A percentile compares a stretch with the other conserved stretches of the same genome.
These are phyloP conservation scores for Wickerhamomyces alni DNA, from an alignment of 805 yeast genomes.

Conservation along the genomic window DNA sequence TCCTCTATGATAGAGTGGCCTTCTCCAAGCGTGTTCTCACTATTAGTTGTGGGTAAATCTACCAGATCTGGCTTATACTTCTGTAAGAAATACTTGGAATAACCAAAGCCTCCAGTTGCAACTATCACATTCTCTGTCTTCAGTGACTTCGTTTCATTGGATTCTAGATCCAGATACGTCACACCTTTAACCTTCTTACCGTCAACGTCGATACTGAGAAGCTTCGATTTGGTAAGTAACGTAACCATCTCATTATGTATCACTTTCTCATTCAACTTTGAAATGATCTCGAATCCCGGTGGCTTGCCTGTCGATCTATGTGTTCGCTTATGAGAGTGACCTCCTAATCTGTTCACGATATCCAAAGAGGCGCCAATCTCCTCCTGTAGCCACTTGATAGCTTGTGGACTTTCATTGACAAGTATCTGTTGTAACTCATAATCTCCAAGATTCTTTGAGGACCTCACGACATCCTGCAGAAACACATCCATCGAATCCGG, in stretches of 20 bases:
- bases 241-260: constrained; percentile 28
- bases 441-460: constrained; percentile 59
- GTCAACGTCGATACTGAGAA: constrained; percentile 26
- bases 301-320: constrained; percentile 66
- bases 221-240: constrained; percentile 34
- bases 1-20: constrained; percentile 45
- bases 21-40: constrained; percentile 52
- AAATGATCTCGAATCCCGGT: constrained; percentile 55
- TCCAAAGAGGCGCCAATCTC: constrained; percentile 57
- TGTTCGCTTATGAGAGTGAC: constrained; percentile 75
- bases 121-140: constrained; percentile 34
- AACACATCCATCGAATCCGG: constrained; percentile 56
- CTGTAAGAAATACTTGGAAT: constrained; percentile 30
- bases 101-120: constrained; percentile 56
- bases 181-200: constrained; percentile 34
- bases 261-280: constrained; percentile 35
- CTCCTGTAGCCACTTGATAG: constrained; percentile 69
- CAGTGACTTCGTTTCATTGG: constrained; percentile 18
- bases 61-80: constrained; percentile 41
- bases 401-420: constrained; percentile 55
- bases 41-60: constrained; percentile 49
- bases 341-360: constrained; percentile 72
- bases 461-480: constrained; percentile 57
- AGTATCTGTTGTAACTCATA: constrained; percentile 53
- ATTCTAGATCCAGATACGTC: constrained; percentile 29